Evolutionary conservation across 495 filamentous ascomycete genomes (phyloP), one percentile per base, ranked within the genome.

Genomic region (Cenococcum geophilum): DNA sequence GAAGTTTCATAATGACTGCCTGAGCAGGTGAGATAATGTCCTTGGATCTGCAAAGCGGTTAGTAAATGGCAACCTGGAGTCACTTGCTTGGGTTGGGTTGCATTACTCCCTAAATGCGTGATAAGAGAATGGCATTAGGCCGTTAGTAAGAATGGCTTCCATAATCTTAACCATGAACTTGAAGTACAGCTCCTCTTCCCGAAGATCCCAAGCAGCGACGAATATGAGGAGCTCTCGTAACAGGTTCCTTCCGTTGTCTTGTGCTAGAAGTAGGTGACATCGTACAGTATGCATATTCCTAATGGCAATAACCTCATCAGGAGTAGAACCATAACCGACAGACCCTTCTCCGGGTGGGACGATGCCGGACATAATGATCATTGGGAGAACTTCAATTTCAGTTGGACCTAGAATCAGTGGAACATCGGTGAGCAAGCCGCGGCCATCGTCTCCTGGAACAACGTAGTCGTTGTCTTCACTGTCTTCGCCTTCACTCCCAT

Each of bases 11-110:
- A 2, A 97, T 84, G 40, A 97, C 89, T 0, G 91, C 91, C 72
- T 97, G 92, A 0, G 91, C 90, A 1, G 92, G 92, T 11, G 89
- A 95, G 48, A 97, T 93, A 58, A 97, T 95, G 66, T 97, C 92
- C 74, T 97, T 97, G 4, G 87, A 85, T 60, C 75, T 72, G 56
- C 52, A 61, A 37, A 55, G 25, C 18, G 1, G 23, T 52, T 9
- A 22, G 49, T 52, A 32, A 11, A 0, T 52, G 25, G 42, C 65
- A 12, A 63, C 54, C 35, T 32, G 22, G 35, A 32, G n/a, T 49
- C 22, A 18, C 8, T 21, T 12, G 22, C 22, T 18, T 23, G 32
- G 16, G n/a, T 21, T 14, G 11, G 18, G 25, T 52, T 1, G 40
- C 71, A 49, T 32, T 63, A 74, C 62, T 95, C 92, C 52, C 88